Percentiles rank a stretch among this genome's conserved stretches.
Conservation (phyloP, 2,329 filamentous ascomycete species). For the Colletotrichum sp. region DNA sequence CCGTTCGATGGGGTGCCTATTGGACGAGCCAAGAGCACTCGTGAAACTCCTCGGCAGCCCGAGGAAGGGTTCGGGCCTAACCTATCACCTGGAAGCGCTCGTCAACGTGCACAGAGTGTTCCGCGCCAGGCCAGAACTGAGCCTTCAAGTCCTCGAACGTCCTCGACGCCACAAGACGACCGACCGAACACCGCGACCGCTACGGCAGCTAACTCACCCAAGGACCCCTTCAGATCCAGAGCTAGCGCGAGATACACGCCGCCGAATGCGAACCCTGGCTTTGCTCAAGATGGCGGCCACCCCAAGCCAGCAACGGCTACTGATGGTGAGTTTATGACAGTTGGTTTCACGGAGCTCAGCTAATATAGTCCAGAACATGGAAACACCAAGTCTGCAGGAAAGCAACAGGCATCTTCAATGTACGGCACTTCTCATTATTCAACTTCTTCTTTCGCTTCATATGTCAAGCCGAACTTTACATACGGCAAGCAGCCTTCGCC, state of each 20-base stretch:
- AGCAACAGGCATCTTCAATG: conserved; percentile 47
- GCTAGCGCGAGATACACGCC: conserved; percentile 23
- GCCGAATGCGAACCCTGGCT: conserved; percentile 1
- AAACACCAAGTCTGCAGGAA: conserved; percentile 15
- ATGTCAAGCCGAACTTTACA: neutral
- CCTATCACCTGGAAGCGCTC: conserved; percentile 24
- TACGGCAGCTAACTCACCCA: conserved; percentile 10
- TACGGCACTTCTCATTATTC: conserved; percentile 41
- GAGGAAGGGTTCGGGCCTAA: conserved; percentile 21
- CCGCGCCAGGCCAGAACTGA: conserved; percentile 23
- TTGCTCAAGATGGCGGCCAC: neutral
- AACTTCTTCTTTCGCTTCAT: neutral
- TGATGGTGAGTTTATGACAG: neutral
- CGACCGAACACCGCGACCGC: conserved; percentile 11
- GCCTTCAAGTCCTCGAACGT: conserved; percentile 10
- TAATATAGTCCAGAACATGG: neutral
- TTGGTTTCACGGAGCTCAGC: neutral
- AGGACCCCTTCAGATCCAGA: conserved; percentile 18
- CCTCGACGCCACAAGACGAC: conserved; percentile 11
- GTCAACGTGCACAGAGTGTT: conserved; percentile 36
- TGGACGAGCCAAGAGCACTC: conserved; percentile 52
- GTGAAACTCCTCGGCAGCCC: conserved; percentile 36
- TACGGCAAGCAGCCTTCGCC: neutral
- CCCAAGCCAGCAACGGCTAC: neutral
- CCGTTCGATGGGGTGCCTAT: conserved; percentile 55